Evolutionary conservation across 2,329 filamentous ascomycete genomes (phyloP), one percentile per base, ranked within the genome.

Genomic region (Aspergillus spinulosporus): DNA sequence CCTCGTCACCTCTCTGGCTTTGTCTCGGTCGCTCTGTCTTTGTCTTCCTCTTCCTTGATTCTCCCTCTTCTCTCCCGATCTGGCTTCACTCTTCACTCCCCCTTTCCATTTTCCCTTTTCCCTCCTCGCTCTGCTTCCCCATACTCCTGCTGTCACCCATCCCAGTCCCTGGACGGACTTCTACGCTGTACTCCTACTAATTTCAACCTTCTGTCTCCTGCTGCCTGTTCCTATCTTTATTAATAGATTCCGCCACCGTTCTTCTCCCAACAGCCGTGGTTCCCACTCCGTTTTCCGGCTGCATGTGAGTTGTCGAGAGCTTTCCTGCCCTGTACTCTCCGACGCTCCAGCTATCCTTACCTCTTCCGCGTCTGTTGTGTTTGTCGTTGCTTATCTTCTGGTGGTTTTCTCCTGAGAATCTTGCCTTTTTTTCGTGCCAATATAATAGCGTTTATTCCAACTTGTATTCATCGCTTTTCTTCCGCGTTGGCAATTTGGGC

Each of bases 301-400:
- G 54, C 59, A 61, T 59, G 54, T 61, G 59, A 59, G 56, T 53
- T 56, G 56, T 36, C 47, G 48, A 56, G 47, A 47, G 40, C 15
- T 52, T 26, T 21, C 50, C 47, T 14, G 32, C 45, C 46, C 46
- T 51, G 49, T 54, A 56, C 52, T 44, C 21, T 34, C 31, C 26
- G 11, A 37, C 43, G 21, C 52, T 43, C 42, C 40, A 21, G 42
- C 39, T 39, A 52, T 52, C 49, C 37, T 37, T 65, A 63, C 59
- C 58, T 69, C 68, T 66, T 69, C 66, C 69, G 61, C 67, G 70
- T 39, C 50, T 68, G 63, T 66, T 61, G 59, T 62, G 56, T 57
- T n/a, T 15, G 7, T 29, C 14, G 9, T 26, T 29, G 15, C 47
- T 31, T 21, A 14, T 40, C 47, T 28, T 40, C 47, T 40, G 47